Conservation (phyloP, 2,329 filamentous ascomycete species). For the Triangularia setosa region DNA sequence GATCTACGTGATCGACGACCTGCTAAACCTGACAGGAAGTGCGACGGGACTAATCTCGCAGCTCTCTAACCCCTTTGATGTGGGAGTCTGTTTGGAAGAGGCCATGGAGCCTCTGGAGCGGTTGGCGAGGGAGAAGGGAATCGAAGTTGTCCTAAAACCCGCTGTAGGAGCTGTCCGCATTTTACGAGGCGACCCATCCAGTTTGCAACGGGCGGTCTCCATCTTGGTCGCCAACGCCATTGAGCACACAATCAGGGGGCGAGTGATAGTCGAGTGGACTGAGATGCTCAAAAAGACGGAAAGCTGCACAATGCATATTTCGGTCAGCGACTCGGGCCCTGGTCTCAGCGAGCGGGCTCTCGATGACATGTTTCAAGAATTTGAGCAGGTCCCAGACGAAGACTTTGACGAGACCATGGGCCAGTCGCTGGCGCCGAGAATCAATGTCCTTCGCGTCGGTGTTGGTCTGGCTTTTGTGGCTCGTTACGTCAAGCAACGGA, state of each 20-base stretch:
- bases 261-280: slow-evolving; percentile 66
- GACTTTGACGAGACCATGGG: slow-evolving; percentile 30
- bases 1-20: slow-evolving; percentile 90
- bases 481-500: slow-evolving; percentile 79
- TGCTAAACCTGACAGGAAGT: slow-evolving; percentile 68
- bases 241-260: slow-evolving; percentile 66
- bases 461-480: slow-evolving; percentile 86
- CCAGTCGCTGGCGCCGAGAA: slow-evolving; percentile 37
- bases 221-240: slow-evolving; percentile 84
- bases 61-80: slow-evolving; percentile 71
- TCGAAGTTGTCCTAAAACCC: slow-evolving; percentile 64
- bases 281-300: slow-evolving; percentile 48
- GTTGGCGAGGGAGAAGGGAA: slow-evolving; percentile 71
- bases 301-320: slow-evolving; percentile 65
- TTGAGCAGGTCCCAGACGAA: slow-evolving; percentile 51
- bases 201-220: slow-evolving; percentile 74
- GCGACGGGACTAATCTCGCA: slow-evolving; percentile 78
- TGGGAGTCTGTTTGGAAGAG: slow-evolving; percentile 65
- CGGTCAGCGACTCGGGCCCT: slow-evolving; percentile 59
- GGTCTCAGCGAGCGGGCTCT: slow-evolving; percentile 50
- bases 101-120: slow-evolving; percentile 68
- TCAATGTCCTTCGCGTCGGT: slow-evolving; percentile 46
- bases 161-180: slow-evolving; percentile 63
- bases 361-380: slow-evolving; percentile 54
- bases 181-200: slow-evolving; percentile 73